These are phyloP conservation scores for Calonectria montana DNA, from an alignment of 2,329 filamentous ascomycete genomes.

Conservation along the genomic window DNA sequence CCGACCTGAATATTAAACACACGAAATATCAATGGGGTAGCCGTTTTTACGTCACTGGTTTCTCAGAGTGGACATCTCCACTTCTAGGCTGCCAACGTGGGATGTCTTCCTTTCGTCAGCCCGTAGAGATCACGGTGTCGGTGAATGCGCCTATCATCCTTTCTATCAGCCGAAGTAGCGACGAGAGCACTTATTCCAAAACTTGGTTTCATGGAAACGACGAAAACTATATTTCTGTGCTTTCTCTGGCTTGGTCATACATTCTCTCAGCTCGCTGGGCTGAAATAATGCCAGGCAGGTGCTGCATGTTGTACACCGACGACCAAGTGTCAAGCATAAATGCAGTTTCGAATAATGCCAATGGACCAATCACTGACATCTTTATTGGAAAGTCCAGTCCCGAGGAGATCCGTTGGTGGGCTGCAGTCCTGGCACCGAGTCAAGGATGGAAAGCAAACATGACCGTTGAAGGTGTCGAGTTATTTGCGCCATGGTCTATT, in stretches of 20 bases:
- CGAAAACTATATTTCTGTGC: not conserved
- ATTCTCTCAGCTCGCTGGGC: not conserved
- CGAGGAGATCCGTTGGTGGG: conserved; percentile 16
- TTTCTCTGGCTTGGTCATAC: not conserved
- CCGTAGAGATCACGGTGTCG: not conserved
- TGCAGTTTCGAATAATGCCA: not conserved
- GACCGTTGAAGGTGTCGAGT: not conserved
- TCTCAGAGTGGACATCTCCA: not conserved
- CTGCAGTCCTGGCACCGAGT: conserved; percentile 7
- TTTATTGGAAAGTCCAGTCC: not conserved
- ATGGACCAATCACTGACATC: not conserved
- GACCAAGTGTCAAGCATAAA: not conserved
- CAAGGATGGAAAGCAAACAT: conserved; percentile 10
- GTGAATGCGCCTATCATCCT: not conserved
- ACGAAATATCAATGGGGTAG: not conserved
- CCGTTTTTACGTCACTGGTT: not conserved
- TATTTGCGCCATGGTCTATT: conserved; percentile 16
- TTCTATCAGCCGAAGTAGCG: not conserved
- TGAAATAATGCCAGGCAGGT: not conserved
- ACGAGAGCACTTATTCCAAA: not conserved
- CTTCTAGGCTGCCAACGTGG: not conserved
- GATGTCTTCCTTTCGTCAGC: not conserved
- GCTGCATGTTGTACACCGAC: not conserved
- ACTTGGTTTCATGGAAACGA: not conserved
- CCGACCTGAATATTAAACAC: not conserved